Evolutionary conservation across 306 rosid genomes (phyloP), one percentile per base, ranked within the genome.

Genomic region (Cicer pinnatifidum): DNA sequence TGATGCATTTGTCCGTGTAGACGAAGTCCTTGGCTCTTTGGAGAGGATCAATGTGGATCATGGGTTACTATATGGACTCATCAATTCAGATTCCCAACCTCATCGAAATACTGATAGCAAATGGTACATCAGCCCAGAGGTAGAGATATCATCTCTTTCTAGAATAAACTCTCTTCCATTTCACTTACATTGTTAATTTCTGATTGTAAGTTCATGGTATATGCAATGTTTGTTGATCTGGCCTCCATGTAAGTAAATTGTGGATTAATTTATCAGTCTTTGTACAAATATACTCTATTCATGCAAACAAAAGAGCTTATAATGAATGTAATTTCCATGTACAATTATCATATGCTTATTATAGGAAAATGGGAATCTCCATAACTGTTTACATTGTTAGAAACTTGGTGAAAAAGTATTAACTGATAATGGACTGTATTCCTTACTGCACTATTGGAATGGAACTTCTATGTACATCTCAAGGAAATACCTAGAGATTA

Each of bases 81-180:
- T 95, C 67, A 89, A 95, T 85, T 91, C 97, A 56, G 89, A 88
- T 76, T 95, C 99, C 63, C 80, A 23, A 19, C 99, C 99, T 76
- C 97, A 95, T 79, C 91, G 99, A 76, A 81, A 63, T 79, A 56
- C 91, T 71, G 96, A 91, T 19, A 90, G 97, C 89, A 95, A 95
- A 87, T 95, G 99, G 99, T 92, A 84, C 78, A 95, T 92, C 82
- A 92, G 97, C 73, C 69, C 79, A 13, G 89, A 95, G 99, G 99
- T 95, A 77, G 72, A 41, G 11, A 68, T 40, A 59, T 75, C 33
- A 8, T 80, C 20, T 68, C 23, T 47, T 67, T 7, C 39, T 20
- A 61, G 23, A 73, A 59, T 23, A 52, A 38, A 67, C 8, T 39
- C 7, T 17, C 23, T 3, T 54, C 35, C 41, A 2, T 3, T 44